Conservation (phyloP, 1,284 basidiomycete genomes). For the Boletus calvinii region DNA sequence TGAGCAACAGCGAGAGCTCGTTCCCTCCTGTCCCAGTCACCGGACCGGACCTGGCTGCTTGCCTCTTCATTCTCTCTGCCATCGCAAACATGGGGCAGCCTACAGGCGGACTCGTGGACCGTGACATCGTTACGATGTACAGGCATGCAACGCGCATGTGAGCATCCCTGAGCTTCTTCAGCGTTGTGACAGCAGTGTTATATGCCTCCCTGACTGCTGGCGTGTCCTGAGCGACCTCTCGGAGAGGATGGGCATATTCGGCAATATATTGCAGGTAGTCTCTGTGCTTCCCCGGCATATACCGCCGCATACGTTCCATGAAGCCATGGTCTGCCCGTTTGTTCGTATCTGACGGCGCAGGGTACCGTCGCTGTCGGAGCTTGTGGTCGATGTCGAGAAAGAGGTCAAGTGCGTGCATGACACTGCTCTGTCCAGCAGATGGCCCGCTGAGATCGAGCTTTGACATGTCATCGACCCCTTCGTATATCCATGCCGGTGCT, state of each 20-base stretch:
- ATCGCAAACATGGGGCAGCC: conserved; percentile 55
- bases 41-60: conserved; percentile 43
- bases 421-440: conserved; percentile 90
- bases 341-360: conserved; percentile 64
- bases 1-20: conserved; percentile 76
- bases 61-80: conserved; percentile 51
- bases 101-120: conserved; percentile 45
- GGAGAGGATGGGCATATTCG: conserved; percentile 49
- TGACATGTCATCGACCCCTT: conserved; percentile 66
- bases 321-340: conserved; percentile 68
- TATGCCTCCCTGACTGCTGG: conserved; percentile 70
- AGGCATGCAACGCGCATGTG: conserved; percentile 89
- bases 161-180: conserved; percentile 81
- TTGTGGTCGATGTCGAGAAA: conserved; percentile 84
- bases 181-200: conserved; percentile 72
- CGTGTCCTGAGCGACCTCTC: conserved; percentile 55
- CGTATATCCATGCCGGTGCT: conserved; percentile 76
- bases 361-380: conserved; percentile 68
- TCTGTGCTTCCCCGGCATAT: conserved; percentile 79
- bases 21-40: conserved; percentile 88
- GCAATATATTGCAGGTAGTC: conserved; percentile 61
- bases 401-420: conserved; percentile 83
- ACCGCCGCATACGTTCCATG: conserved; percentile 79
- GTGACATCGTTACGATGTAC: conserved; percentile 79
- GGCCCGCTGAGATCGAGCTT: conserved; percentile 78